Percentiles rank a stretch among this genome's conserved stretches.
Evolutionary conservation across 1,284 basidiomycete genomes (phyloP).

Genomic region (Lentinula novae-zelandiae): DNA sequence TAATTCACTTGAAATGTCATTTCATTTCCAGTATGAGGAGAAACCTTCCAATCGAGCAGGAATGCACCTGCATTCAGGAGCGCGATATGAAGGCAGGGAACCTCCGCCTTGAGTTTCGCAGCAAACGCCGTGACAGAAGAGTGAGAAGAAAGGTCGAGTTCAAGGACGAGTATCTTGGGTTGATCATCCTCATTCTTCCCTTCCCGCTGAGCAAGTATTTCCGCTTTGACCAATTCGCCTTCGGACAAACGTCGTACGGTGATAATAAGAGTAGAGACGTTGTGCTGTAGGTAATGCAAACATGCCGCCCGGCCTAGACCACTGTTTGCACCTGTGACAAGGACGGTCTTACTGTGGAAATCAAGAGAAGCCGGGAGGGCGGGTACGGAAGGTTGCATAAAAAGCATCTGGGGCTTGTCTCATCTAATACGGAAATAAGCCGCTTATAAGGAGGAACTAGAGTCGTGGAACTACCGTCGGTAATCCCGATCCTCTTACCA

Average conservation of each 20-base stretch:
- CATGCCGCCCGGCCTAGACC: constrained; percentile 17
- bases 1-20: constrained; percentile 17
- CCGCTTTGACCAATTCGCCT: constrained; percentile 13
- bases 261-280: constrained; percentile 17
- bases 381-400: constrained; percentile 14
- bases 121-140: constrained; percentile 16
- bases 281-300: constrained; percentile 15
- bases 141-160: constrained; percentile 17
- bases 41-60: constrained; percentile 4
- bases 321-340: constrained; percentile 18
- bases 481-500: neutral
- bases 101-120: constrained; percentile 4
- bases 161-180: constrained; percentile 15
- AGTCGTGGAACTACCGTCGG: neutral
- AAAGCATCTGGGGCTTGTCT: constrained; percentile 4
- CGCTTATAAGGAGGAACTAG: neutral
- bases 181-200: constrained; percentile 4
- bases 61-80: constrained; percentile 18
- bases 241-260: constrained; percentile 13
- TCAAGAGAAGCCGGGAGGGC: constrained; percentile 14
- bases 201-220: constrained; percentile 17
- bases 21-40: constrained; percentile 15
- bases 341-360: constrained; percentile 15
- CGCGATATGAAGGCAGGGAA: constrained; percentile 15
- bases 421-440: too few relatives aligned